phyloP scores from a whole-genome alignment of 2,329 filamentous ascomycete species.

The Pseudogymnoascus sp. region DNA sequence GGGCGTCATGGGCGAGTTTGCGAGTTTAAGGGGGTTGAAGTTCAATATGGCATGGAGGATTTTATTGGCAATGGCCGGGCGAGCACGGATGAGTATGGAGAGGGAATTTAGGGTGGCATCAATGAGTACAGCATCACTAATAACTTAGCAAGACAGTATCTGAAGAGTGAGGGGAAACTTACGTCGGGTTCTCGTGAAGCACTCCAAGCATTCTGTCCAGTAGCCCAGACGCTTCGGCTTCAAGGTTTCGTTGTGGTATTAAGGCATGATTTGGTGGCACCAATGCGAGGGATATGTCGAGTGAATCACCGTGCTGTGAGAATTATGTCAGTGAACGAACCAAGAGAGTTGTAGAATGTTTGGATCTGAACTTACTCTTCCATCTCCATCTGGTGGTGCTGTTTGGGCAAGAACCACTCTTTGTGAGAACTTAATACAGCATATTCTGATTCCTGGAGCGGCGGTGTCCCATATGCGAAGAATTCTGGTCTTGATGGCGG shows the following conservation, averaged over 20 bases:
- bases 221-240: slow-evolving; percentile 86
- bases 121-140: slow-evolving; percentile 75
- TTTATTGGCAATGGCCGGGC: slow-evolving; percentile 73
- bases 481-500: slow-evolving; percentile 80
- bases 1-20: slow-evolving; percentile 66
- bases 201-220: slow-evolving; percentile 79
- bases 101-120: slow-evolving; percentile 88
- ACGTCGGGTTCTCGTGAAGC: slow-evolving; percentile 82
- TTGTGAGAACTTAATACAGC: slow-evolving; percentile 96
- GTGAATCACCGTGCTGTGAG: slow-evolving; percentile 56
- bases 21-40: slow-evolving; percentile 84
- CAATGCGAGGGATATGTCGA: slow-evolving; percentile 79
- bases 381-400: slow-evolving; percentile 70
- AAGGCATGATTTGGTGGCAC: slow-evolving; percentile 76
- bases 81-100: slow-evolving; percentile 70
- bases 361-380: slow-evolving; percentile 52
- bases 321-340: slow-evolving; percentile 9
- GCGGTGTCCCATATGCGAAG: slow-evolving; percentile 80
- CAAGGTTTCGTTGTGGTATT: slow-evolving; percentile 70
- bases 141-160: slow-evolving; percentile 30
- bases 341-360: background rate
- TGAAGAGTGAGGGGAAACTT: slow-evolving; percentile 28
- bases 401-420: slow-evolving; percentile 88
- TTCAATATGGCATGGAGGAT: slow-evolving; percentile 78
- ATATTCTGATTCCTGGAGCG: slow-evolving; percentile 69